Evolutionary conservation across 1,139 yeast genomes (phyloP), one percentile per base, ranked within the genome.

Genomic region (Suhomyces yuchorum): DNA sequence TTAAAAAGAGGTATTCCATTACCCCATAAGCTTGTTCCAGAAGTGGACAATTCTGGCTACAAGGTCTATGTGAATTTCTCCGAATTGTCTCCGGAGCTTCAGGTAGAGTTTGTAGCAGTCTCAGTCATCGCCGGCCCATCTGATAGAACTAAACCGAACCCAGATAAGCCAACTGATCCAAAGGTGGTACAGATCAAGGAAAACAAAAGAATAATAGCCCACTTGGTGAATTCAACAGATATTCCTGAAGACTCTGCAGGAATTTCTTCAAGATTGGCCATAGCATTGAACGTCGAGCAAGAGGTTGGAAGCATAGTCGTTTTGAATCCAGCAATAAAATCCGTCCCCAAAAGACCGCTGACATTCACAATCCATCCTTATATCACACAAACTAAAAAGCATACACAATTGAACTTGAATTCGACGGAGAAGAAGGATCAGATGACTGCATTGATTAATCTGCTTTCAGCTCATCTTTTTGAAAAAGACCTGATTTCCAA

Each of bases 91-190:
- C 61, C 53, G 45, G 59, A 63, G 2, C 57, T 80, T 23, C 60
- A 65, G 8, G 62, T 75, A 2, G 77, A 75, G 32, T 80, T 70
- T 59, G 90, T 84, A 7, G 77, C 77, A 8, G 84, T 87, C 0
- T 78, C 87, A 0, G 70, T 85, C 0, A 65, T 87, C 8, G 75
- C 75, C 8, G 85, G 85, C 1, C 85, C 87, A 0, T 66, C 69
- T 33, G 56, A 62, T 7, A 71, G 41, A 67, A 49, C 49, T 40
- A 26, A 61, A 55, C 46, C 46, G 55, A 14, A 52, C 54, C 19
- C 37, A 48, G 62, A 58, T 5, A 53, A 56, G 23, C 40, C 47
- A 26, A 32, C 51, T 11, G 50, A 49, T n/a, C 28, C 34, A 18
- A 38, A 44, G 12, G 23, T 35, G 8, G 40, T 33, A 7, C 55